These are phyloP conservation scores for Rhodotorula sp. DNA, from an alignment of 1,284 basidiomycete species.

Conservation along the genomic window DNA sequence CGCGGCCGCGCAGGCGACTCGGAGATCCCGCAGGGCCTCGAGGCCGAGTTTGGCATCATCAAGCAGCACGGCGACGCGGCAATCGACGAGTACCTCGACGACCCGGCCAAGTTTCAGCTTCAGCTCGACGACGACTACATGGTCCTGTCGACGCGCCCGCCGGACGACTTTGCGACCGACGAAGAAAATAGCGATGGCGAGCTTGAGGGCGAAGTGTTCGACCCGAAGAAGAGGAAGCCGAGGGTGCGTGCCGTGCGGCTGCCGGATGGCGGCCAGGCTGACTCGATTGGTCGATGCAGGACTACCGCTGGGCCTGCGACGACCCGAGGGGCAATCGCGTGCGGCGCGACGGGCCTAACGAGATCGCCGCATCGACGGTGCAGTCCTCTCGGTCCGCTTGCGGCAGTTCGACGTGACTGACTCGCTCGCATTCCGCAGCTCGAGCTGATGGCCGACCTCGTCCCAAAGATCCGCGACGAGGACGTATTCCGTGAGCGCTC, in stretches of 20 bases:
- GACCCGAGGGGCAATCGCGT: neutral
- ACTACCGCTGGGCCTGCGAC: neutral
- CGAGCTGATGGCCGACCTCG: conserved; percentile 4
- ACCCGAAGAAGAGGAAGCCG: neutral
- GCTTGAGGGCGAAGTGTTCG: neutral
- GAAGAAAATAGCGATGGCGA: conserved; percentile 26
- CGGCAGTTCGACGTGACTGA: fast-evolving
- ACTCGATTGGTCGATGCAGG: neutral
- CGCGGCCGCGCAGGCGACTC: neutral
- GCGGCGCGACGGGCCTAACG: conserved; percentile 30
- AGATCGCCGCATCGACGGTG: conserved; percentile 21
- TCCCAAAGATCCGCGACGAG: conserved; percentile 14
- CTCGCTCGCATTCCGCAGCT: neutral
- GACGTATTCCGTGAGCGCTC: conserved; percentile 33
- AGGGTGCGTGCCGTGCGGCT: neutral
- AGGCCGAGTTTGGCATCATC: conserved; percentile 16
- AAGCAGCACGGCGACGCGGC: conserved; percentile 5
- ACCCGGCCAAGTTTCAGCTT: neutral
- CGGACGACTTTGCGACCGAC: conserved; percentile 30
- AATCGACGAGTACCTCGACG: conserved; percentile 7
- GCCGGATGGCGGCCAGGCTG: neutral
- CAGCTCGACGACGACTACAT: conserved; percentile 8
- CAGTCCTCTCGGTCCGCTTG: neutral
- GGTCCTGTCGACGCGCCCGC: conserved; percentile 20
- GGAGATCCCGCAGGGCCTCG: conserved; percentile 4